Conservation (phyloP, 2,329 filamentous ascomycete species). For the Ustulina deusta region DNA sequence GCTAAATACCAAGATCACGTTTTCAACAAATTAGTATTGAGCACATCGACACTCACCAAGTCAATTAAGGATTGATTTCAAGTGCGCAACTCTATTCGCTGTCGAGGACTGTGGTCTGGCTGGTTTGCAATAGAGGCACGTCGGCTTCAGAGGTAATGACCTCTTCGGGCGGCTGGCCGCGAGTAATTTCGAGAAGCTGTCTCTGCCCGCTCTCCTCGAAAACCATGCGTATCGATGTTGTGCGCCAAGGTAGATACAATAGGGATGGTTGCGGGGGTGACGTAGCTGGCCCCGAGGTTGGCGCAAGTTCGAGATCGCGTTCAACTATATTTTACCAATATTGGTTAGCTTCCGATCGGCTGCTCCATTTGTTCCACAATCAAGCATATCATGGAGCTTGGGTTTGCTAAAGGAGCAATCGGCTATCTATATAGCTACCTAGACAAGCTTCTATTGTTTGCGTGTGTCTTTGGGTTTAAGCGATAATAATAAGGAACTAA, state of each 20-base stretch:
- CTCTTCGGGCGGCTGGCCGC: not conserved
- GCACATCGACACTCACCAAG: no score
- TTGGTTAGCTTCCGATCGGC: constrained; percentile 13
- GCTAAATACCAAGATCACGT: no score
- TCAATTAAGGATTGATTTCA: no score
- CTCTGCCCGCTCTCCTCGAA: constrained; percentile 2
- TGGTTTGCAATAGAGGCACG: no score
- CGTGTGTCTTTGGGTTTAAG: not conserved
- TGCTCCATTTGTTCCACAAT: no score
- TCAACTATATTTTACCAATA: not conserved
- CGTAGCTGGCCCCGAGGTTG: not conserved
- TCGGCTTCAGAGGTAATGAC: no score
- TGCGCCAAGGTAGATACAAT: not conserved
- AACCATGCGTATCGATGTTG: constrained; percentile 8
- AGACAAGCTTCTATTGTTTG: not conserved
- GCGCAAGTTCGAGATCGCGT: not conserved
- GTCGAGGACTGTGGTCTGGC: no score
- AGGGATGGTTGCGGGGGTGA: not conserved
- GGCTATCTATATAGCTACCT: not conserved
- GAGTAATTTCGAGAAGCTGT: not conserved
- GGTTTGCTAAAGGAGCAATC: not conserved
- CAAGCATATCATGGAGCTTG: not conserved
- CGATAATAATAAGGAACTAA: not conserved
- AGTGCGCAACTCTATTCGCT: not conserved
- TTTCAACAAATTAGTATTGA: no score